Base-by-base conservation (phyloP, 441 rosid genomes). In the Rhodomyrtus psidioides region DNA sequence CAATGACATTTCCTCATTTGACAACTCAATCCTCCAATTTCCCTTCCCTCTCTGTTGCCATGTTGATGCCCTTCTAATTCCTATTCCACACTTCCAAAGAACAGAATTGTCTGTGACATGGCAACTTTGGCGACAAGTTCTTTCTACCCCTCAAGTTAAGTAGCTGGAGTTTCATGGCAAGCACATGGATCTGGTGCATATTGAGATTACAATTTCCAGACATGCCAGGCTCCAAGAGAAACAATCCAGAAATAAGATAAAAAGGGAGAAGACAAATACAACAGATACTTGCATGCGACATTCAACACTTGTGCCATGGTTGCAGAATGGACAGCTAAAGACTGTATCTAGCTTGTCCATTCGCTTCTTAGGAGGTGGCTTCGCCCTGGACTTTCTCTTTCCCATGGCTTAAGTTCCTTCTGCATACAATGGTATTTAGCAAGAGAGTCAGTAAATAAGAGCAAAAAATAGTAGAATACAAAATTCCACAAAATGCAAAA, bases 291-390 rank as follows among this genome's bases (percentile, higher is more conserved):
- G 96, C 98, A 97, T 90, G 46, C 88, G 88, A 65, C 99, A 97
- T 88, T 97, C 99, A 9, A 97, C 98, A 84, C 99, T 93, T 24
- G 97, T 92, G 21, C 99, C 99, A 84, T 97, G 98, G 87, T 96
- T 97, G 91, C 99, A 97, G 83, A 97, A 97, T 44, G 99, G 99
- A 83, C 99, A 97, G 65, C 98, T 95, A 88, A 97, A 97, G 85
- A 96, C 92, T 10, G 98, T 97, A 84, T 97, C 98, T 65, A 97
- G 99, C 93, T 93, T 97, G 91, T 96, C 98, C 97, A 93, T 95
- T 62, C 97, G 87, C 92, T 96, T 95, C 84, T 92, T 94, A 7
- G 97, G 93, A 58, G 98, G 93, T 9, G 98, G 97, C 96, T 96
- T 96, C 44, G 97, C 98, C 85, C 93, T 93, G 39, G 99, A 95